phyloP scores from a whole-genome alignment of 1,139 yeast species.

The Magnusiomyces ingens region DNA sequence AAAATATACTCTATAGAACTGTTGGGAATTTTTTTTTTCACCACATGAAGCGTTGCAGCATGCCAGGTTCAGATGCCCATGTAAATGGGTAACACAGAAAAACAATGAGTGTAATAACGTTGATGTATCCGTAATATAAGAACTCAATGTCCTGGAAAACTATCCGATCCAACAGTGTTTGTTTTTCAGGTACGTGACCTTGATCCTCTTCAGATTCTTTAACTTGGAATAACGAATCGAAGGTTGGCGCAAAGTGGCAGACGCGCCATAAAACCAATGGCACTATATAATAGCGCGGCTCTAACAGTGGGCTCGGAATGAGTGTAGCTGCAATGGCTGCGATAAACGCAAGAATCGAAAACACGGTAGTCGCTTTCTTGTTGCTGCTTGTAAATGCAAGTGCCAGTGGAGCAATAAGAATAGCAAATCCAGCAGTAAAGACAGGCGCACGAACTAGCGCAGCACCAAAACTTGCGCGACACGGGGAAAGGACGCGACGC shows the following conservation, averaged over 20 bases:
- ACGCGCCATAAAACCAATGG: slow-evolving; percentile 70
- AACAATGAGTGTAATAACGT: slow-evolving; percentile 45
- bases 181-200: neutral
- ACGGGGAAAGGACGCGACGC: slow-evolving; percentile 43
- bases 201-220: neutral
- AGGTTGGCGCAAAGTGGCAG: slow-evolving; percentile 24
- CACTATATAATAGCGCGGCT: slow-evolving; percentile 83
- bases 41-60: slow-evolving; percentile 82
- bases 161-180: neutral
- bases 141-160: slow-evolving; percentile 41
- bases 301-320: slow-evolving; percentile 85
- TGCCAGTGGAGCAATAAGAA: neutral
- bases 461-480: slow-evolving; percentile 12
- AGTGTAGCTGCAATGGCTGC: slow-evolving; percentile 52
- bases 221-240: neutral
- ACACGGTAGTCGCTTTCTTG: neutral
- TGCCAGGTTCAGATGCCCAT: slow-evolving; percentile 58
- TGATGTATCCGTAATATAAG: slow-evolving; percentile 52
- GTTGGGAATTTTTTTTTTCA: slow-evolving; percentile 38
- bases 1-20: neutral
- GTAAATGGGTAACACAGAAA: slow-evolving; percentile 57
- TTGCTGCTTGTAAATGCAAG: neutral
- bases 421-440: neutral
- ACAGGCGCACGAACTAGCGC: slow-evolving; percentile 6
- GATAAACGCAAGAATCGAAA: slow-evolving; percentile 2